Evolutionary conservation across 345 rosid genomes (phyloP), one percentile per base, ranked within the genome.

Genomic region (Gossypium stocksii): DNA sequence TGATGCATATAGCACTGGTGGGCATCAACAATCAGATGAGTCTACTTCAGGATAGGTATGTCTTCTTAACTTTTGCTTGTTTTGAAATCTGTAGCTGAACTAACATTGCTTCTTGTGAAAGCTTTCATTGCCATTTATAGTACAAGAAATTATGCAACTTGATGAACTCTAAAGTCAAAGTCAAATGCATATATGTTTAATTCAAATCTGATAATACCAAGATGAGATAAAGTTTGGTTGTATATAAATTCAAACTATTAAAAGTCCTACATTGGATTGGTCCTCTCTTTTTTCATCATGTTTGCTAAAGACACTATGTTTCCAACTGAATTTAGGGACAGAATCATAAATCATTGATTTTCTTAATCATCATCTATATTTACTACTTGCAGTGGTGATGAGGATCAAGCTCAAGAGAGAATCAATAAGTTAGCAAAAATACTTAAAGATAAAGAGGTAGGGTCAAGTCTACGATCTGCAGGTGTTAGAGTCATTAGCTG

Each of bases 391-490:
- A 96, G 99, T 84, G 99, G 98, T 19, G 98, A 96, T 77, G 99
- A 93, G 85, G 98, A 96, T 86, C 99, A 96, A 87, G 99, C 99
- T 77, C 99, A 91, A 84, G 98, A 96, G 83, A 91, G 99, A 83
- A 80, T 93, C 60, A 59, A 88, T 80, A 96, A 90, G 83, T 81
- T 96, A 75, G 99, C 98, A 64, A 93, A 96, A 90, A 91, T 93
- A 82, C 96, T 96, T 41, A 96, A 87, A 85, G 98, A 86, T 78
- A 84, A 86, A 83, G 93, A 90, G 86, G 80, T 93, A 75, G 87
- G 97, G 66, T 82, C 86, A 52, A 85, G 89, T 80, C 88, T 95
- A 59, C 85, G 86, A 59, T 77, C 87, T 74, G 90, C 94, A 52
- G 99, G 98, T 71, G 99, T 95, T 57, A 88, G 90, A 77, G 98